Conservation (phyloP, 805 yeast species). For the Monosporozyma unispora region DNA sequence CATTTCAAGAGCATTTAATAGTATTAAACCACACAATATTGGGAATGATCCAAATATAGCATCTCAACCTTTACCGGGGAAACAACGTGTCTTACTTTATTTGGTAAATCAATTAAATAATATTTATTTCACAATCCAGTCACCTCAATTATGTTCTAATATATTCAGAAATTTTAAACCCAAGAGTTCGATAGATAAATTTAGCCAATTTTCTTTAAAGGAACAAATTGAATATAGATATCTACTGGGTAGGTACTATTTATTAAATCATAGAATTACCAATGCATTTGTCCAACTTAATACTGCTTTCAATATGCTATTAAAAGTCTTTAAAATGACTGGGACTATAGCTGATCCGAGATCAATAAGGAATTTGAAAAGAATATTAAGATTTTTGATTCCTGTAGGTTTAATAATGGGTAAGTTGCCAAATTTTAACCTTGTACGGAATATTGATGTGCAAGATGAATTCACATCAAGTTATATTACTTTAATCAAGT, state of each 20-base stretch:
- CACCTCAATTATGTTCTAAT: constrained; percentile 30
- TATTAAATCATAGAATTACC: constrained; percentile 42
- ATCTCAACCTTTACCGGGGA: constrained; percentile 15
- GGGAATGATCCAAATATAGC: constrained; percentile 1
- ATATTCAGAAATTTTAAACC: constrained; percentile 39
- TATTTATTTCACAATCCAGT: constrained; percentile 41
- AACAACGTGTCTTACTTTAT: constrained; percentile 43
- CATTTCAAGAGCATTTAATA: constrained; percentile 50
- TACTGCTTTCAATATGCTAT: constrained; percentile 41
- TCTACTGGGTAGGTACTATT: constrained; percentile 47
- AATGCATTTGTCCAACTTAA: constrained; percentile 45
- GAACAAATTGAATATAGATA: constrained; percentile 50
- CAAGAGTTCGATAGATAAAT: constrained; percentile 45
- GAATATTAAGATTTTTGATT: constrained; percentile 39
- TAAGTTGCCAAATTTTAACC: constrained; percentile 35
- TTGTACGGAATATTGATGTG: constrained; percentile 18
- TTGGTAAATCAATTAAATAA: constrained; percentile 48
- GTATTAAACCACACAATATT: constrained; percentile 38
- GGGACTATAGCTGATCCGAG: background rate
- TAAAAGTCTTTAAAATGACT: constrained; percentile 1
- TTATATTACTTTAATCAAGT: constrained; percentile 33
- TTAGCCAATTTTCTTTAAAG: constrained; percentile 35
- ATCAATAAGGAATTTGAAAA: constrained; percentile 28
- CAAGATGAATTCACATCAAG: constrained; percentile 22
- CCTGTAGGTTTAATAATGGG: constrained; percentile 51